Percentiles rank a stretch among this genome's conserved stretches.
These are phyloP conservation scores for Pseudogymnoascus destructans DNA, from an alignment of 2,329 filamentous ascomycete species.

Conservation along the genomic window DNA sequence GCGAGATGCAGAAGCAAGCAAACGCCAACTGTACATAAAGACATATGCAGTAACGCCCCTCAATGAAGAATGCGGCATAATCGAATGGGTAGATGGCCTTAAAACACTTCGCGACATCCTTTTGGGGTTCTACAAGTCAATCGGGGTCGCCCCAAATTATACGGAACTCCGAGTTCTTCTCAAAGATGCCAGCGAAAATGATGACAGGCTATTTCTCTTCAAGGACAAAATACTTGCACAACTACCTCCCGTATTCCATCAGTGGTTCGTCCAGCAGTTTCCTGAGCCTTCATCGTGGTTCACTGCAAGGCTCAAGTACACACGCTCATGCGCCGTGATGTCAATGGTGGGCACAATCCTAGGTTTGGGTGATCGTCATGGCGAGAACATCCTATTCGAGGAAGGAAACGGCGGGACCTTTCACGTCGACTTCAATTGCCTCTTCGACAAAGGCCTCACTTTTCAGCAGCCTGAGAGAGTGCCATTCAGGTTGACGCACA, in stretches of 20 bases:
- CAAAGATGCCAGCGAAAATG: conserved; percentile 47
- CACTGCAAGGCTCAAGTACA: conserved; percentile 74
- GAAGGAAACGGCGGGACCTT: conserved; percentile 88
- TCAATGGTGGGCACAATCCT: conserved; percentile 98
- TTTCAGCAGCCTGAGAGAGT: conserved; percentile 92
- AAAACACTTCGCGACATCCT: conserved; percentile 90
- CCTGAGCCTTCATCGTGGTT: conserved; percentile 91
- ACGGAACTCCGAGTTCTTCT: conserved; percentile 46
- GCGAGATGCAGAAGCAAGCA: conserved; percentile 78
- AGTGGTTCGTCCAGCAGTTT: conserved; percentile 95
- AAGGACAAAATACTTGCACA: conserved; percentile 47
- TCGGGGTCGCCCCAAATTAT: conserved; percentile 60
- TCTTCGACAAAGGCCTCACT: conserved; percentile 94
- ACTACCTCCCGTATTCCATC: conserved; percentile 74
- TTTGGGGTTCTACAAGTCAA: conserved; percentile 61
- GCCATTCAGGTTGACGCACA: conserved; percentile 93
- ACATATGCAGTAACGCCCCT: conserved; percentile 94
- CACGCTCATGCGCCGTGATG: conserved; percentile 92
- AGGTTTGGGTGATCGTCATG: conserved; percentile 85
- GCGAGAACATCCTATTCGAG: conserved; percentile 91
- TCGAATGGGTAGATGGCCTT: conserved; percentile 96
- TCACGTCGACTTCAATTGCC: conserved; percentile 98
- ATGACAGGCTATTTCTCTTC: conserved; percentile 57
- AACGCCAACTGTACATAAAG: conserved; percentile 84
- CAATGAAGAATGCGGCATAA: conserved; percentile 94